Evolutionary conservation across 73 alveolate species (phyloP), one percentile per base, ranked within the genome.

Genomic region (Blepharisma japonicum): DNA sequence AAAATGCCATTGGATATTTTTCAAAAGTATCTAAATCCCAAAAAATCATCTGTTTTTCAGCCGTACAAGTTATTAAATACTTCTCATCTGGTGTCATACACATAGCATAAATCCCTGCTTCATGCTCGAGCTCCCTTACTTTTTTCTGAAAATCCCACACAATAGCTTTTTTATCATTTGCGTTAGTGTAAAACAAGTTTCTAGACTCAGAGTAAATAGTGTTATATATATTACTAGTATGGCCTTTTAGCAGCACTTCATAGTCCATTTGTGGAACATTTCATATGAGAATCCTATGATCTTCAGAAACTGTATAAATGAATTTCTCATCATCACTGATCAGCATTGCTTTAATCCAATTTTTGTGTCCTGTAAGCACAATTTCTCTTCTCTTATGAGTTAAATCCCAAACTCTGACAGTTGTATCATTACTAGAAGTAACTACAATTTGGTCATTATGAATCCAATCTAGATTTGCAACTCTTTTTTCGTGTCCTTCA

Each of bases 341-440:
- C 47, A 8, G 39, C 14, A 61, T 14, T n/a, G 38, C 18, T 25
- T 61, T 61, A 14, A 61, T 25, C 74, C 74, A 61, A 39, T 61
- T 39, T 14, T n/a, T 61, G 46, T 61, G 74, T 0, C 74, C 74
- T 14, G 74, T 51, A 11, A 51, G n/a, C 27, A 51, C 21, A 11
- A 51, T 18, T 51, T 51, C 66, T 51, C 21, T 51, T 18, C 21
- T 51, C 21, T 51, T 18, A 14, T 51, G 27, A 3, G 21, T 18
- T 18, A 51, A 51, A 18, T 51, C 66, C 66, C 66, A 51, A 51
- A 51, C 27, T 51, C 66, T 51, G 21, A 51, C 27, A 51, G 66
- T 14, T 14, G 21, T 14, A 4, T 51, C 66, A 51, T 51, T 51
- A 4, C 66, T 51, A 4, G 66, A 51, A 18, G 27, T 51, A 14